phyloP scores from a whole-genome alignment of 2,329 filamentous ascomycete species.

The Chalara sp. region DNA sequence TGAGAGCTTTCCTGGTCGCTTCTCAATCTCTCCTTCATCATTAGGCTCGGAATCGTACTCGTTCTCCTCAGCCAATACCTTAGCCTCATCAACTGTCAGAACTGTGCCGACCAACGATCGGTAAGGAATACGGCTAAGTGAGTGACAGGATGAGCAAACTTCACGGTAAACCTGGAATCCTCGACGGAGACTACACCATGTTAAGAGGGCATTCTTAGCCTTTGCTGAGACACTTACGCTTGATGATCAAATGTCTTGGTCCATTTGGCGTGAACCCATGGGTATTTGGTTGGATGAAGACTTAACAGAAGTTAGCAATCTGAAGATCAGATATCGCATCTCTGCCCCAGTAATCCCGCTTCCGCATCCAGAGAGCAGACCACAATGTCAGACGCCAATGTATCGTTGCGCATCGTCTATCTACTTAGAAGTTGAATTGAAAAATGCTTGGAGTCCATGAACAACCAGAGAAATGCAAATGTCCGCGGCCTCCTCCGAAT shows the following conservation, averaged over 20 bases:
- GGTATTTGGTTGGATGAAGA: conserved; percentile 85
- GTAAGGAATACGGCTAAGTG: conserved; percentile 89
- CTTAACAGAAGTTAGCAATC: conserved; percentile 41
- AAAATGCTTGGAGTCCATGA: no score
- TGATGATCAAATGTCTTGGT: conserved; percentile 95
- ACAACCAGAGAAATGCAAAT: no score
- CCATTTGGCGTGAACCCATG: conserved; percentile 91
- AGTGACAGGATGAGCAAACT: conserved; percentile 97
- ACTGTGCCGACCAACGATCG: conserved; percentile 82
- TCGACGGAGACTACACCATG: conserved; percentile 70
- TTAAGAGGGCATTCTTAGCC: conserved; percentile 3
- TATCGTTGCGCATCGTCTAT: no score
- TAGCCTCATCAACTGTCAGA: conserved; percentile 96
- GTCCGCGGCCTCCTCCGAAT: background rate
- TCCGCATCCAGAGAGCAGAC: no score
- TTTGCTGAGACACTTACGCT: conserved; percentile 57
- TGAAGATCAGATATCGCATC: background rate
- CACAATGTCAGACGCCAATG: no score
- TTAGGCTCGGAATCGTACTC: conserved; percentile 98
- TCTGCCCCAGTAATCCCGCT: no score
- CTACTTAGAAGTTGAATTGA: no score
- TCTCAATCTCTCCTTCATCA: conserved; percentile 95
- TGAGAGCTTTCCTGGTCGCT: conserved; percentile 96
- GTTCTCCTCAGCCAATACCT: conserved; percentile 93
- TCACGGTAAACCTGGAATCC: conserved; percentile 99